Evolutionary conservation across 805 yeast genomes (phyloP).

Genomic region (Teunomyces atbi): DNA sequence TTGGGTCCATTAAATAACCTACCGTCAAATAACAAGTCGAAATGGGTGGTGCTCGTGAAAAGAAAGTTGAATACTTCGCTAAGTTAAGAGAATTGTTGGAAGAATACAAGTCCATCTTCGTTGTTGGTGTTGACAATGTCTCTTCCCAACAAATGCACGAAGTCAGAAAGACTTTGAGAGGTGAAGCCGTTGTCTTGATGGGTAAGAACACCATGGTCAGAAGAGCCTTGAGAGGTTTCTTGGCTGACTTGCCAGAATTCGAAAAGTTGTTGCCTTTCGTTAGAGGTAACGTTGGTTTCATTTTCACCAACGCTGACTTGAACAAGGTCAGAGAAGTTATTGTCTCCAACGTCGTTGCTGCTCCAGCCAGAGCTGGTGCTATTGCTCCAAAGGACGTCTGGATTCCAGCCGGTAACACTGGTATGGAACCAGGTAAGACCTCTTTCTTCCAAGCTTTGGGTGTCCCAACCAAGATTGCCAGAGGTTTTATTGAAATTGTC

Average conservation of each 20-base stretch:
- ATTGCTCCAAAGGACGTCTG: conserved; percentile 96
- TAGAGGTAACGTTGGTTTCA: conserved; percentile 99
- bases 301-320: conserved; percentile 96
- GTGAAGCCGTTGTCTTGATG: conserved; percentile 93
- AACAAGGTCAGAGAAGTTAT: conserved; percentile 87
- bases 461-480: conserved; percentile 99
- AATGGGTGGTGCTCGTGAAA: conserved; percentile 99
- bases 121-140: conserved; percentile 99
- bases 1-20: conserved; percentile 83
- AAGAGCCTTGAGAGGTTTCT: conserved; percentile 97
- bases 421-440: conserved; percentile 99
- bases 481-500: conserved; percentile 99
- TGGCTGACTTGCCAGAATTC: conserved; percentile 89
- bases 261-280: conserved; percentile 94
- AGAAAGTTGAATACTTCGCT: conserved; percentile 91
- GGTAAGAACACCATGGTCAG: conserved; percentile 99
- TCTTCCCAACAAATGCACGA: conserved; percentile 99
- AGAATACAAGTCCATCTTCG: conserved; percentile 96
- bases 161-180: conserved; percentile 95
- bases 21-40: conserved; percentile 77
- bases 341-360: conserved; percentile 94
- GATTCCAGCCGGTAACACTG: conserved; percentile 99
- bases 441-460: conserved; percentile 99
- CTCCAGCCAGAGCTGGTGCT: conserved; percentile 99
- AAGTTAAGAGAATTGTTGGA: conserved; percentile 94